Percentiles rank a stretch among this genome's conserved stretches.
Evolutionary conservation across 2,329 filamentous ascomycete species (phyloP).

Genomic region (Cladosporium sp.): DNA sequence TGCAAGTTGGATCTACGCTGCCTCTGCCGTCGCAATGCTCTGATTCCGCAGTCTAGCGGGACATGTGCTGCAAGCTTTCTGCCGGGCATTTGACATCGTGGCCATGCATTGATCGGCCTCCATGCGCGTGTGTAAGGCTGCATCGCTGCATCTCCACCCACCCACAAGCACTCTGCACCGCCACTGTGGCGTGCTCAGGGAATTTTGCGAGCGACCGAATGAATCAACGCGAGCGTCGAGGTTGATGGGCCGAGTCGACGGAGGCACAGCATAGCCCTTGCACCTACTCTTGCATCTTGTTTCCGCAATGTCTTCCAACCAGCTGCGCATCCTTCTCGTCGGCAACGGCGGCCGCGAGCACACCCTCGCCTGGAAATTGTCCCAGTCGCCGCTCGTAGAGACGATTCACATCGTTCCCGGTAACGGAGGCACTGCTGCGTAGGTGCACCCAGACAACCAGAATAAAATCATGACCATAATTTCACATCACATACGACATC

Average conservation of each 20-base stretch:
- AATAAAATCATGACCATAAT: too few species aligned
- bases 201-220: slow-evolving; percentile 1
- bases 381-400: slow-evolving; percentile 73
- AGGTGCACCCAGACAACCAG: slow-evolving; percentile 20
- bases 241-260: neutral
- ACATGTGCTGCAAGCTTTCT: too few species aligned
- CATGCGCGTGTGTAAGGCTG: too few species aligned
- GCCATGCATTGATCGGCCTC: too few species aligned
- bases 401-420: slow-evolving; percentile 67
- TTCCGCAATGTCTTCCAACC: slow-evolving; percentile 19
- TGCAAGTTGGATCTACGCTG: too few species aligned
- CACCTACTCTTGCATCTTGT: neutral
- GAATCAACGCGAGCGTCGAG: neutral
- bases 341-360: slow-evolving; percentile 95
- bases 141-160: too few species aligned
- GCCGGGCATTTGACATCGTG: too few species aligned
- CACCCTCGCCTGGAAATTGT: slow-evolving; percentile 88
- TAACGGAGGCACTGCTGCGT: slow-evolving; percentile 76
- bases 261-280: slow-evolving; percentile 5
- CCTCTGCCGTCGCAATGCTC: too few species aligned
- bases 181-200: neutral
- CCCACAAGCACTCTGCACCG: neutral
- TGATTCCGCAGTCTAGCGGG: too few species aligned
- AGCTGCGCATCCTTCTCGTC: slow-evolving; percentile 72
- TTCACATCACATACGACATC: slow-evolving; percentile 4